Evolutionary conservation across 176 grass and related monocot species (phyloP).

Genomic region (Avena insularis): DNA sequence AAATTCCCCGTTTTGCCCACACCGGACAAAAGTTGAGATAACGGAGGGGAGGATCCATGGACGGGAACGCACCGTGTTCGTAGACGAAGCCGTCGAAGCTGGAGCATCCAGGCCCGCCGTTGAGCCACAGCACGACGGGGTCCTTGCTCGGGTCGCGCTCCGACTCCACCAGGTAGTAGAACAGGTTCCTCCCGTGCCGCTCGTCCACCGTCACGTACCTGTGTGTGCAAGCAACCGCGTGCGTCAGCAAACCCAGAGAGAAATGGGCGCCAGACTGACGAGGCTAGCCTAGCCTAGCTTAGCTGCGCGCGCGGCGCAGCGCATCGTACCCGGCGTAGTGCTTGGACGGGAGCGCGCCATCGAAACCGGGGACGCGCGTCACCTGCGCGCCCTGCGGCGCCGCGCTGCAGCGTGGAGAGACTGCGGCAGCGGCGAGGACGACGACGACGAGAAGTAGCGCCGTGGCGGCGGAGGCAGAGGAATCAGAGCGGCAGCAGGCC

Average conservation of each 20-base stretch:
- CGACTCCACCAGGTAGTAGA: conserved; percentile 69
- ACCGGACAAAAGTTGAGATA: not conserved
- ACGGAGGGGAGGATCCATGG: not conserved
- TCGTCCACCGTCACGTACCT: conserved; percentile 60
- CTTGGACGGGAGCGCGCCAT: conserved; percentile 48
- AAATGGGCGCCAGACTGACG: too few species aligned
- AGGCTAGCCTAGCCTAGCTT: too few species aligned
- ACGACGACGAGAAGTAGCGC: not conserved
- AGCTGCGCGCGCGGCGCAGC: too few species aligned
- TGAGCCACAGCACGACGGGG: conserved; percentile 68
- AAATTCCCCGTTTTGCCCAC: not conserved
- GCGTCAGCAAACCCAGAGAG: conserved; percentile 15
- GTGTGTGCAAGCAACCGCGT: too few species aligned
- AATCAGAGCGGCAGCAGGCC: not conserved
- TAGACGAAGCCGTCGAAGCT: conserved; percentile 78
- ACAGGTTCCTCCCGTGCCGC: conserved; percentile 39
- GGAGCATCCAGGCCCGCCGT: conserved; percentile 65
- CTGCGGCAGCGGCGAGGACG: not conserved
- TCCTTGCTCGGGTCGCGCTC: conserved; percentile 47
- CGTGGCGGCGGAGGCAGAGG: not conserved
- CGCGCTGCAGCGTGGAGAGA: not conserved
- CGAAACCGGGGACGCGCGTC: conserved; percentile 44
- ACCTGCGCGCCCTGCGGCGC: conserved; percentile 45
- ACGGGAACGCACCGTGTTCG: conserved; percentile 52
- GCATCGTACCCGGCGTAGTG: conserved; percentile 54